Conservation (phyloP, 441 rosid genomes). For the Euphorbia schlechtendalii region DNA sequence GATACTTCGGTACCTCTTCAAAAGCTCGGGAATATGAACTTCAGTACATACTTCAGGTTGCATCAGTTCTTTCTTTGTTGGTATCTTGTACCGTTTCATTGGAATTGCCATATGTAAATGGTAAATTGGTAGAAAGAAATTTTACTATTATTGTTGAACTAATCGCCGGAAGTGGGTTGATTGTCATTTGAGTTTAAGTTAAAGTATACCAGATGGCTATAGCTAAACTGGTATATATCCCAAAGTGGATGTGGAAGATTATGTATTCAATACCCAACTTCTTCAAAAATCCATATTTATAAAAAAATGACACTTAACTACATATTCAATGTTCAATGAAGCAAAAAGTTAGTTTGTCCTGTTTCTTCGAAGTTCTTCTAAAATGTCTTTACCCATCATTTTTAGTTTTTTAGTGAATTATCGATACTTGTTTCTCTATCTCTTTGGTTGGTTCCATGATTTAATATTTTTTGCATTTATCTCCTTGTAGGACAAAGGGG, state of each 20-base stretch:
- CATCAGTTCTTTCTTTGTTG: constrained; percentile 15
- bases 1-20: constrained; percentile 64
- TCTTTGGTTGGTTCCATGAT: constrained; percentile 4
- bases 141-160: constrained; percentile 9
- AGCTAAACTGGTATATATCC: too few species aligned
- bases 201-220: not conserved
- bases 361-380: not conserved
- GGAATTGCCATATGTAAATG: not conserved
- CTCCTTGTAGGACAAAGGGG: constrained; percentile 61
- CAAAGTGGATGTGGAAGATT: too few species aligned
- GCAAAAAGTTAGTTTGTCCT: not conserved
- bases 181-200: not conserved
- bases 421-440: not conserved
- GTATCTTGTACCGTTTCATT: not conserved
- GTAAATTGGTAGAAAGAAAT: not conserved
- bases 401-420: constrained; percentile 3
- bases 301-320: constrained; percentile 1
- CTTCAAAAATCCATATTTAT: too few species aligned
- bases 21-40: constrained; percentile 87
- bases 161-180: not conserved
- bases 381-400: not conserved
- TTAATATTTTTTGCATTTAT: constrained; percentile 10
- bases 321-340: not conserved
- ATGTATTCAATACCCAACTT: too few species aligned
- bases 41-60: constrained; percentile 77